Conservation (phyloP, 768 basidiomycete species). For the Agrocybe chaxingu region DNA sequence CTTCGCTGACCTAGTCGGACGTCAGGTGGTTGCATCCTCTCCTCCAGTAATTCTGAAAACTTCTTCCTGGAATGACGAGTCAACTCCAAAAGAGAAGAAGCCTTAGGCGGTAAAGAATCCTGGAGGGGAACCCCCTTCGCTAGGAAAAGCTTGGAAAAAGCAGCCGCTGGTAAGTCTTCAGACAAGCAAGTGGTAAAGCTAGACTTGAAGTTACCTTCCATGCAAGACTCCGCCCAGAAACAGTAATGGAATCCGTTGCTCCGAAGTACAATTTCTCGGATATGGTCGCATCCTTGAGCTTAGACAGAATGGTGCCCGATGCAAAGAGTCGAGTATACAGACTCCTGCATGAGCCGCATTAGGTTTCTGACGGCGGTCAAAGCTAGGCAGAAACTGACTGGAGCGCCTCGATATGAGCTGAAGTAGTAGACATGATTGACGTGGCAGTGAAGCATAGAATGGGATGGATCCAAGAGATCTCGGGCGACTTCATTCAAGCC, state of each 20-base stretch:
- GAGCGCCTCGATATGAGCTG: slow-evolving; percentile 12
- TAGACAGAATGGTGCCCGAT: slow-evolving; percentile 52
- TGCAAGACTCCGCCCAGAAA: slow-evolving; percentile 74
- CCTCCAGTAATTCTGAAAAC: slow-evolving; percentile 56
- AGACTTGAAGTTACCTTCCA: slow-evolving; percentile 65
- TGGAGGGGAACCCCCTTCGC: slow-evolving; percentile 64
- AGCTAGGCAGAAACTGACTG: slow-evolving; percentile 14
- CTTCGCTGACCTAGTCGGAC: slow-evolving; percentile 41
- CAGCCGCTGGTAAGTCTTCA: slow-evolving; percentile 16
- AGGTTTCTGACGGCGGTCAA: slow-evolving; percentile 7
- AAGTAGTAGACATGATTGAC: slow-evolving; percentile 9
- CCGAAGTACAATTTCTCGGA: slow-evolving; percentile 54
- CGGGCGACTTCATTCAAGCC: too few species aligned
- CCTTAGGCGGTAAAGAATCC: slow-evolving; percentile 36
- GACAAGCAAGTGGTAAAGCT: slow-evolving; percentile 8
- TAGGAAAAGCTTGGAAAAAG: slow-evolving; percentile 58
- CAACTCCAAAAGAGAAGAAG: slow-evolving; percentile 33
- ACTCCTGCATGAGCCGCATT: slow-evolving; percentile 22
- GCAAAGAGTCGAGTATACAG: slow-evolving; percentile 46
- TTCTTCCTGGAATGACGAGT: slow-evolving; percentile 49
- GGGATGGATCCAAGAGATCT: not conserved
- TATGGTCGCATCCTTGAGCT: slow-evolving; percentile 64
- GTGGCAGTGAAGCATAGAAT: slow-evolving; percentile 1
- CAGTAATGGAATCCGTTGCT: slow-evolving; percentile 38
- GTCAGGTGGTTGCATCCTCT: slow-evolving; percentile 82